Evolutionary conservation across 371 early-diverging fungal species (phyloP).

Genomic region (Actinomortierella ambigua): DNA sequence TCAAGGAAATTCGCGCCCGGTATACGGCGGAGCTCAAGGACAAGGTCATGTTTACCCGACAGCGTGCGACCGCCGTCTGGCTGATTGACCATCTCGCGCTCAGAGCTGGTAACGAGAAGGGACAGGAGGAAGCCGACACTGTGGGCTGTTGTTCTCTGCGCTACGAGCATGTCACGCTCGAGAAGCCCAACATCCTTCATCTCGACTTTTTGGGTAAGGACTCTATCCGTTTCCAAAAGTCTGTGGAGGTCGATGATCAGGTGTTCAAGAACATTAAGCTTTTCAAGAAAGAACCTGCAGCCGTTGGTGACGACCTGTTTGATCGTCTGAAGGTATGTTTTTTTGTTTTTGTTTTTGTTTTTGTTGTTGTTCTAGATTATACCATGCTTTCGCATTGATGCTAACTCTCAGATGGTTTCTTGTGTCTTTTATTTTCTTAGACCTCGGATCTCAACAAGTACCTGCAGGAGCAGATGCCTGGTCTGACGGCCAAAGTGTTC

Average conservation of each 20-base stretch:
- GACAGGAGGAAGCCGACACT: constrained; percentile 97
- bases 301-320: constrained; percentile 81
- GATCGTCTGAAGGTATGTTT: constrained; percentile 82
- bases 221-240: constrained; percentile 92
- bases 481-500: constrained; percentile 97
- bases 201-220: constrained; percentile 99
- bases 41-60: constrained; percentile 78
- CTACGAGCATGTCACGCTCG: constrained; percentile 88
- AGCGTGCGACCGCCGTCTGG: constrained; percentile 95
- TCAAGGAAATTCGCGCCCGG: constrained; percentile 76
- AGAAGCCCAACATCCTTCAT: constrained; percentile 74
- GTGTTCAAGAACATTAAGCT: constrained; percentile 91
- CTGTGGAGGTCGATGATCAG: constrained; percentile 82
- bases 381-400: constrained; percentile 18
- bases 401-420: neutral
- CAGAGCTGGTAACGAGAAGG: constrained; percentile 98
- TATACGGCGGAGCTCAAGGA: constrained; percentile 82
- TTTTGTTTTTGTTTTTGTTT: neutral
- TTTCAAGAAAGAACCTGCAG: constrained; percentile 83
- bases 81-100: constrained; percentile 94
- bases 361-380: neutral
- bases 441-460: constrained; percentile 87
- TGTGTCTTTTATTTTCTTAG: constrained; percentile 34
- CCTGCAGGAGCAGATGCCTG: constrained; percentile 84
- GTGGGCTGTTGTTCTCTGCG: constrained; percentile 98